These are phyloP conservation scores for Pseudoperonospora humuli DNA, from an alignment of 352 stramenopile genomes.

Conservation along the genomic window DNA sequence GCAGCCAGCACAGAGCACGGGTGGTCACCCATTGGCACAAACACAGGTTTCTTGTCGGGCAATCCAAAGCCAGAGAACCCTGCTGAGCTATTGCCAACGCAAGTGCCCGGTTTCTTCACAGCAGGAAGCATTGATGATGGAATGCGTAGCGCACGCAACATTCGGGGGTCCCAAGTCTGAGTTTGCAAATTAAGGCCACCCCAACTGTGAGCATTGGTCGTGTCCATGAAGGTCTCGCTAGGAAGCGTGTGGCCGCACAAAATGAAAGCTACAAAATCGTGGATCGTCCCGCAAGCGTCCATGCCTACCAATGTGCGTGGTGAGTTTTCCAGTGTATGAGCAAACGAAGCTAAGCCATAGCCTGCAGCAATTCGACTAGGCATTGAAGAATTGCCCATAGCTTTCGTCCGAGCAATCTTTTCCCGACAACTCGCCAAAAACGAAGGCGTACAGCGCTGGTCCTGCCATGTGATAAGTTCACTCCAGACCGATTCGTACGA, in stretches of 20 bases:
- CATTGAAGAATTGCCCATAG: not conserved
- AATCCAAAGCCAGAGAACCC: conserved; percentile 25
- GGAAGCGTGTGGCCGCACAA: conserved; percentile 45
- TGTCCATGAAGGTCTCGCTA: conserved; percentile 49
- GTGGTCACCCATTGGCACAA: conserved; percentile 71
- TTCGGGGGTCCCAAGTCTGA: conserved; percentile 35
- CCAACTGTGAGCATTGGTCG: conserved; percentile 73
- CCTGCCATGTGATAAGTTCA: conserved; percentile 69
- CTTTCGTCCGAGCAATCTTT: conserved; percentile 12
- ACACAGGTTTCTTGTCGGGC: conserved; percentile 29
- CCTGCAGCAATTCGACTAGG: conserved; percentile 41
- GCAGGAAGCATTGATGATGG: conserved; percentile 49
- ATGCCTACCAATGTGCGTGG: conserved; percentile 32
- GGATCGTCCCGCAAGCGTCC: conserved; percentile 73
- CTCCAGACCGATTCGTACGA: conserved; percentile 38
- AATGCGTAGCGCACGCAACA: conserved; percentile 48
- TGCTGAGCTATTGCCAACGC: conserved; percentile 31
- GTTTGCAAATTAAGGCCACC: conserved; percentile 43
- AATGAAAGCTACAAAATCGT: conserved; percentile 68
- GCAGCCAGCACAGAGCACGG: conserved; percentile 62
- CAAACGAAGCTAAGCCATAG: conserved; percentile 66
- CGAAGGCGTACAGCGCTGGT: conserved; percentile 54
- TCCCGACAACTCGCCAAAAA: conserved; percentile 37
- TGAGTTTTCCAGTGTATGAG: conserved; percentile 36
- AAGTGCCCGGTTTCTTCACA: conserved; percentile 40